A percentile compares a stretch with the other conserved stretches of the same genome.
Conservation (phyloP, 2,329 filamentous ascomycete species). For the Xylaria sp. region DNA sequence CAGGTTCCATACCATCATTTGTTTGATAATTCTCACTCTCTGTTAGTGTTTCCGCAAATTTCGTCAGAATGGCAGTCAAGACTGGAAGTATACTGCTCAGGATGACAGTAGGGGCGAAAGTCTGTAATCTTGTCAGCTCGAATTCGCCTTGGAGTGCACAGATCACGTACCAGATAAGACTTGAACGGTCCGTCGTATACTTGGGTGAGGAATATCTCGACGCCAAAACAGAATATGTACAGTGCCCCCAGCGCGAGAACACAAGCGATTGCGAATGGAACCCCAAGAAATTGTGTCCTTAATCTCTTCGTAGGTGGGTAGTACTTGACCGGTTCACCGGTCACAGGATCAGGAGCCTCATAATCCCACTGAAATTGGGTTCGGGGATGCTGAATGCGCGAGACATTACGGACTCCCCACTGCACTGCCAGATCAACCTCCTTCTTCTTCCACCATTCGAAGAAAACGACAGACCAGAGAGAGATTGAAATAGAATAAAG, state of each 20-base stretch:
- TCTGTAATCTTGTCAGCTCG: slow-evolving; percentile 57
- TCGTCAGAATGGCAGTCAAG: slow-evolving; percentile 78
- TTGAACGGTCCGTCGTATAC: slow-evolving; percentile 92
- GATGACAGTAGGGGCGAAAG: slow-evolving; percentile 88
- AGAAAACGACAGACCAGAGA: slow-evolving; percentile 89
- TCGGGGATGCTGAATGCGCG: slow-evolving; percentile 79
- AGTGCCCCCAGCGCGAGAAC: slow-evolving; percentile 78
- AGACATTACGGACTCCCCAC: slow-evolving; percentile 90
- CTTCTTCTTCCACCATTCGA: slow-evolving; percentile 96
- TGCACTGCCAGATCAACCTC: slow-evolving; percentile 85
- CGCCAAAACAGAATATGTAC: slow-evolving; percentile 87
- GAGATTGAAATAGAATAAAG: slow-evolving; percentile 81
- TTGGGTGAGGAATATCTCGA: slow-evolving; percentile 96
- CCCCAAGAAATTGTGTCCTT: slow-evolving; percentile 78
- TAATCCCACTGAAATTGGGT: slow-evolving; percentile 83
- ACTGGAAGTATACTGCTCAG: slow-evolving; percentile 85
- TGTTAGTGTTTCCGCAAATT: slow-evolving; percentile 79
- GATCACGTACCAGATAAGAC: slow-evolving; percentile 73
- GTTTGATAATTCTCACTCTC: slow-evolving; percentile 94
- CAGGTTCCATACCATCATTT: slow-evolving; percentile 64
- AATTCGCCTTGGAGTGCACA: neutral
- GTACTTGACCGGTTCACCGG: slow-evolving; percentile 78
- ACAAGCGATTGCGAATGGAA: slow-evolving; percentile 85
- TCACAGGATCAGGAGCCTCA: slow-evolving; percentile 80
- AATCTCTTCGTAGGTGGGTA: slow-evolving; percentile 82